Base-by-base conservation (phyloP, 179 eudicot species). In the Beta lomatogona region DNA sequence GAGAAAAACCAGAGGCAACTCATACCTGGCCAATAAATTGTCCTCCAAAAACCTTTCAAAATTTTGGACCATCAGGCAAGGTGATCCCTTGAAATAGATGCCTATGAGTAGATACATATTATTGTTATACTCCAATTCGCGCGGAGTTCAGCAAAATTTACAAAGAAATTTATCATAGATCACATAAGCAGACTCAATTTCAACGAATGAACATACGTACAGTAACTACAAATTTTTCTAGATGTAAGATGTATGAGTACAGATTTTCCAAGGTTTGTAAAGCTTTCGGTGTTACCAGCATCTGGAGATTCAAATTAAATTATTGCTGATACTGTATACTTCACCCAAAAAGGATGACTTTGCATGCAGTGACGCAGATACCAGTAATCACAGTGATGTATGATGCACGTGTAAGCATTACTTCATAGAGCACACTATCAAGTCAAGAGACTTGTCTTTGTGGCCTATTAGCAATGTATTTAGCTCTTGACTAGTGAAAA, bases 11-110 rank as follows among this genome's bases (percentile, higher is more conserved):
- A 50, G 25, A 77, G 83, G 78, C 45, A 60, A 78, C 61, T 22
- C 28, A 36, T 90, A 86, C 99, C 97, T 96, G 99, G 71, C 97
- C 99, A 9, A 96, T 81, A 84, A 96, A 96, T 82, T 96, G 97
- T 71, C 99, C 99, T 66, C 99, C 99, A 90, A 89, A 96, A 70
- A 96, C 93, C 82, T 92, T 91, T 71, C 91, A 92, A 89, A 88
- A 89, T 73, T 82, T 84, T 70, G 97, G 95, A 87, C 98, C 98
- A 76, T 88, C 91, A 7, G 97, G 98, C 87, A 94, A 92, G 70
- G 99, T 96, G 81, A 94, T 90, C 44, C 97, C 99, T 75, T 80
- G 83, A 85, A 96, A 96, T 66, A 94, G 83, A 86, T 96, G 89
- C 99, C 98, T 96, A 81, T 48, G 82, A 71, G 52, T 7, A 77